These are phyloP conservation scores for Phytophthora fragariae DNA, from an alignment of 352 stramenopile species.

Conservation along the genomic window DNA sequence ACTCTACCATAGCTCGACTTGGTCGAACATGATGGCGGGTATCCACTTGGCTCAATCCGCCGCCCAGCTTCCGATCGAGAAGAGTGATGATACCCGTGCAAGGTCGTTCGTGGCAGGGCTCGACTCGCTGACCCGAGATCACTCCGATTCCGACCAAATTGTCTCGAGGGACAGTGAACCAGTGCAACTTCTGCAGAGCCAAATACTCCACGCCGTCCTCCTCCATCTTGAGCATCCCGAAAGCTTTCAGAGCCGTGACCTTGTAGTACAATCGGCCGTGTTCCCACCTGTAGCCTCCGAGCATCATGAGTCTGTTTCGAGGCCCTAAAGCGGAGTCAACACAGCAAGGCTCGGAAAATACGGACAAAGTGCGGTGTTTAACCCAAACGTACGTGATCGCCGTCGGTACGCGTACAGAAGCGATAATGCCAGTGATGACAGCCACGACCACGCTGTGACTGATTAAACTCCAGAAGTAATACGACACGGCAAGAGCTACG, in stretches of 20 bases:
- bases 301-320: constrained; percentile 7
- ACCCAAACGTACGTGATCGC: constrained; percentile 11
- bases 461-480: constrained; percentile 23
- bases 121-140: background rate
- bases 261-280: constrained; percentile 17
- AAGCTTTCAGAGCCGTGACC: constrained; percentile 8
- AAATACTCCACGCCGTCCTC: constrained; percentile 18
- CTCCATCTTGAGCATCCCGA: constrained; percentile 10
- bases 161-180: constrained; percentile 18
- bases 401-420: background rate
- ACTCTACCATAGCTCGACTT: background rate
- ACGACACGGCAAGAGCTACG: constrained; percentile 15
- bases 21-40: background rate
- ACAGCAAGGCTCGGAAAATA: constrained; percentile 17
- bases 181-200: constrained; percentile 10
- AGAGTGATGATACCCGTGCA: constrained; percentile 3
- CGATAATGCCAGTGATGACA: constrained; percentile 13
- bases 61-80: constrained; percentile 2
- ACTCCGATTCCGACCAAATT: constrained; percentile 12
- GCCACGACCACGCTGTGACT: constrained; percentile 18
- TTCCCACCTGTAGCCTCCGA: constrained; percentile 13
- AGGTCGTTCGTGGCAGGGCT: background rate
- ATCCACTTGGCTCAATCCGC: background rate
- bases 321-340: constrained; percentile 14
- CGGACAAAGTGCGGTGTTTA: constrained; percentile 9